Evolutionary conservation across 345 rosid genomes (phyloP).

Genomic region (Gossypium ekmanianum): DNA sequence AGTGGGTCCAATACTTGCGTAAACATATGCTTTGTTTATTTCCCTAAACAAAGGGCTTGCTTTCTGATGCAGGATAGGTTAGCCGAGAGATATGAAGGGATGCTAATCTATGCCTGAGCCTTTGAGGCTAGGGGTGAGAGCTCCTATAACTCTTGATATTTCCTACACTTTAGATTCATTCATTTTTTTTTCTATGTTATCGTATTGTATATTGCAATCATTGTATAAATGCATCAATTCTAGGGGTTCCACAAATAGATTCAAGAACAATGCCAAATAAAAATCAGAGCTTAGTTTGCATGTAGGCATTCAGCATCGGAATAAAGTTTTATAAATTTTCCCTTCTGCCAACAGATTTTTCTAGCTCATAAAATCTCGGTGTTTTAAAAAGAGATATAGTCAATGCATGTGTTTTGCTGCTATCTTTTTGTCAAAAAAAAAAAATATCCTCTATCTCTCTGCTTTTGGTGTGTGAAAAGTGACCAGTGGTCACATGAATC

Average conservation of each 20-base stretch:
- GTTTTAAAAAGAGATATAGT: not conserved
- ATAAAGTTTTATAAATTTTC: not conserved
- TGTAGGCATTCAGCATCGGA: not conserved
- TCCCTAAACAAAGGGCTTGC: not conserved
- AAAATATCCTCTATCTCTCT: not conserved
- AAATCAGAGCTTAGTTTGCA: not conserved
- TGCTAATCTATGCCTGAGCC: not conserved
- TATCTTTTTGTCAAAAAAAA: not conserved
- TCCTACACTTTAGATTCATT: constrained; percentile 6
- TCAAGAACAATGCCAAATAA: not conserved
- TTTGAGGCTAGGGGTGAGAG: constrained; percentile 14
- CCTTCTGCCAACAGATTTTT: not conserved
- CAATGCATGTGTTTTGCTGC: constrained; percentile 2
- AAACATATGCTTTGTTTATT: not conserved
- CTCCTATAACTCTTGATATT: constrained; percentile 4
- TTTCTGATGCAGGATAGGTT: constrained; percentile 25
- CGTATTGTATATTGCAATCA: constrained; percentile 17
- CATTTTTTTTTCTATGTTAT: constrained; percentile 13
- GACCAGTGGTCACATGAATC: not conserved
- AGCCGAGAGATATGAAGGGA: constrained; percentile 13
- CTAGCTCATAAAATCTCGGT: not conserved
- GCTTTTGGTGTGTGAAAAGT: not conserved
- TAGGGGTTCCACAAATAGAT: constrained; percentile 11
- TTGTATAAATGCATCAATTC: constrained; percentile 8
- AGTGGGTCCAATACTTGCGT: not conserved